These are phyloP conservation scores for Trichoderma gamsii DNA, from an alignment of 495 filamentous ascomycete species.

Conservation along the genomic window DNA sequence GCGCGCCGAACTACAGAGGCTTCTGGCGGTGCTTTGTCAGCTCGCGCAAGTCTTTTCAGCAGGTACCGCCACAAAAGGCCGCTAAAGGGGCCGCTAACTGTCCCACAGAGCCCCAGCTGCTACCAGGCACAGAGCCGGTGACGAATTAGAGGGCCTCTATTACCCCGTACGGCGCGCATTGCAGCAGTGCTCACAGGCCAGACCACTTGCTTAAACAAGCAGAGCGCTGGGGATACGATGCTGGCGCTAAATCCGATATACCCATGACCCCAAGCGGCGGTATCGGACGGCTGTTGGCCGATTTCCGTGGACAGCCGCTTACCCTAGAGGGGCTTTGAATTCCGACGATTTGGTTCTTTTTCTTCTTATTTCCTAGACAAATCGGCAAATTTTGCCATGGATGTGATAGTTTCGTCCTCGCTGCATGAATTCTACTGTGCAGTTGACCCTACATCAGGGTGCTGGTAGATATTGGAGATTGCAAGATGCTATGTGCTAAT, in stretches of 20 bases:
- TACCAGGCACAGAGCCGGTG: neutral
- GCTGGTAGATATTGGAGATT: too few species aligned
- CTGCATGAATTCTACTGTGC: neutral
- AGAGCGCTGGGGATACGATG: neutral
- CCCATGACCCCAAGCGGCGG: neutral
- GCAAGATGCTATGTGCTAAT: too few species aligned
- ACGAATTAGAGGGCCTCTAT: neutral
- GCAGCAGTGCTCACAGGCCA: neutral
- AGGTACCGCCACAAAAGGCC: conserved; percentile 5
- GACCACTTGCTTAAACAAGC: too few species aligned
- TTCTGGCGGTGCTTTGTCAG: neutral
- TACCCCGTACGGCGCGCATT: neutral
- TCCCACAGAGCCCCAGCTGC: neutral
- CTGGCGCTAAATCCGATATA: neutral
- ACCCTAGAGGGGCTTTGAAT: neutral
- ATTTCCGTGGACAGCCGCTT: neutral
- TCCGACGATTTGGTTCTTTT: too few species aligned
- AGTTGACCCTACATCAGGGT: neutral
- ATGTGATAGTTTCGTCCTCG: too few species aligned
- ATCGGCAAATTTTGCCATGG: too few species aligned
- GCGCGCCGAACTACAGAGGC: neutral
- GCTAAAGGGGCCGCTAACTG: neutral
- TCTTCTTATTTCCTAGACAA: too few species aligned
- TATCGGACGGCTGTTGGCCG: neutral
- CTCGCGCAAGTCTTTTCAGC: neutral